These are phyloP conservation scores for Fusarium tricinctum DNA, from an alignment of 2,329 filamentous ascomycete genomes.

Conservation along the genomic window DNA sequence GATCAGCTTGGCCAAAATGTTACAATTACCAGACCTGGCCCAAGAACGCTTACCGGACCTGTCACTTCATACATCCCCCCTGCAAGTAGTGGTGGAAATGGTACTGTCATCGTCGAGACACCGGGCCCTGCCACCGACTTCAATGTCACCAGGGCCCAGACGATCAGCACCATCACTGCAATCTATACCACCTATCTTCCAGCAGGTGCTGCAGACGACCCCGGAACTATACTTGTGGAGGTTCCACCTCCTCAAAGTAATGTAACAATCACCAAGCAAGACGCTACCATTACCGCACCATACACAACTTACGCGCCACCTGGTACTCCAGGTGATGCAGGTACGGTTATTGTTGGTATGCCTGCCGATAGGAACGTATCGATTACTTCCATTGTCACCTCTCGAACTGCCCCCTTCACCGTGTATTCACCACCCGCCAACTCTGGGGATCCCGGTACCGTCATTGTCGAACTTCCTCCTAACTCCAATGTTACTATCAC, in stretches of 20 bases:
- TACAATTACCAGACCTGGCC: conserved; percentile 23
- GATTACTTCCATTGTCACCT: background rate
- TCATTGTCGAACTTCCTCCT: conserved; percentile 20
- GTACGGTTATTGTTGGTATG: conserved; percentile 4
- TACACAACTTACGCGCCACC: conserved; percentile 26
- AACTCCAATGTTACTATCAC: conserved; percentile 26
- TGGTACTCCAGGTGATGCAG: conserved; percentile 16
- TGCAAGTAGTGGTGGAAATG: conserved; percentile 13
- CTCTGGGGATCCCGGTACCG: conserved; percentile 19
- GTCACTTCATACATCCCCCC: conserved; percentile 32
- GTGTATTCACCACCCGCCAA: background rate
- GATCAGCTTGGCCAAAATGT: conserved; percentile 12
- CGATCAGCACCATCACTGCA: conserved; percentile 29
- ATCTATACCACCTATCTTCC: conserved; percentile 34
- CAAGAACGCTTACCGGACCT: conserved; percentile 28
- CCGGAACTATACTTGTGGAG: conserved; percentile 30
- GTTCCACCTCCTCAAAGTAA: conserved; percentile 26
- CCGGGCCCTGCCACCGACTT: conserved; percentile 16
- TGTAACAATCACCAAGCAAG: conserved; percentile 30
- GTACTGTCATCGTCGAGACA: conserved; percentile 34
- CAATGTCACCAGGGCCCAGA: conserved; percentile 30
- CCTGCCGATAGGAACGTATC: conserved; percentile 2
- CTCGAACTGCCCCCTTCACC: background rate
- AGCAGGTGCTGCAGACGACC: conserved; percentile 18
- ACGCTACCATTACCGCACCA: conserved; percentile 13